Evolutionary conservation across 140 eudicot genomes (phyloP), one percentile per base, ranked within the genome.

Genomic region (Cichorium intybus): DNA sequence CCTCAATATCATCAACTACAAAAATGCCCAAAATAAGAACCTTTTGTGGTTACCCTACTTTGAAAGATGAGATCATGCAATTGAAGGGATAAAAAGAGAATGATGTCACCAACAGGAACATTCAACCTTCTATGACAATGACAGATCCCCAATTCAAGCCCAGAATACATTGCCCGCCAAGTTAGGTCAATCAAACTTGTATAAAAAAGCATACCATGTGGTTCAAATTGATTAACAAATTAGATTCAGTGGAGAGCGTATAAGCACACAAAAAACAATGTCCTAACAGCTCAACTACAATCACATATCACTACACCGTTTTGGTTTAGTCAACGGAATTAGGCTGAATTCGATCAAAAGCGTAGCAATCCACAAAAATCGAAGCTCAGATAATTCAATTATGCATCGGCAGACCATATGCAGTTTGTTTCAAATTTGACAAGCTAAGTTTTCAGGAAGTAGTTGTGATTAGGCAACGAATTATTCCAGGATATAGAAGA

Each of bases 171-270:
- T 29, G 21, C 34, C 22, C 66, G 35, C 51, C 51, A 39, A 55
- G 24, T 68, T 55, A 68, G 73, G 73, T 68, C 56, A 68, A 26
- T 41, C 15, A 39, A 54, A 41, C 64, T 47, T 48, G 57, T 47
- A 27, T 48, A 47, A 28, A 63, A 47, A 6, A 62, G 12, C 4
- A 18, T 57, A 17, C 27, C 16, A 57, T 4, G 11, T n/a, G 41
- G 14, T 14, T 20, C 35, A 49, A 17, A 29, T 12, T 1, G 70
- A 31, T 21, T 24, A 9, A 20, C 16, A 8, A 7, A 14, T 23
- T 7, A 31, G 47, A 64, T 47, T 29, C 58, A 27, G 57, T 47
- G 21, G 28, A 64, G 47, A 47, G n/a, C 34, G 31, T 7, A 16
- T 57, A 17, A 11, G 0, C 21, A 63, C 10, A 62, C 10, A 26